Evolutionary conservation across 1,284 basidiomycete genomes (phyloP).

Genomic region (Ceratobasidium sp.): DNA sequence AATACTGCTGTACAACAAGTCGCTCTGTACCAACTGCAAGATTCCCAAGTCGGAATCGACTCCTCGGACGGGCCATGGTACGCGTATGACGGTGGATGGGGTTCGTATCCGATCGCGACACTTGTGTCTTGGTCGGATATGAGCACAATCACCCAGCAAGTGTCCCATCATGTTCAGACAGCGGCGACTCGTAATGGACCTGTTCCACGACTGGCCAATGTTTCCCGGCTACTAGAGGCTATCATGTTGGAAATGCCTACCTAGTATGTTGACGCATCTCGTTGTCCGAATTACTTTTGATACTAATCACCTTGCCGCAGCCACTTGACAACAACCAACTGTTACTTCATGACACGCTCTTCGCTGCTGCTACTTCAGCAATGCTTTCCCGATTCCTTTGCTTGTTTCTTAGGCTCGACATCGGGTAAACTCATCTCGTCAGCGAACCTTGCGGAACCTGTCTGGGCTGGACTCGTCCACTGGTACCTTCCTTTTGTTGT

Average conservation of each 20-base stretch:
- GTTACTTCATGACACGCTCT: conserved; percentile 26
- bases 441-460: conserved; percentile 5
- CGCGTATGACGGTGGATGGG: conserved; percentile 17
- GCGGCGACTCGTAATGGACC: not conserved
- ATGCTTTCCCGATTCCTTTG: conserved; percentile 1
- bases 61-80: conserved; percentile 4
- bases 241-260: conserved; percentile 30
- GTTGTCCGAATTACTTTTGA: not conserved
- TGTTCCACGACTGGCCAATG: not conserved
- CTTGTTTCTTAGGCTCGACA: not conserved
- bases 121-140: not conserved
- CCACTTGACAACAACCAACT: conserved; percentile 13
- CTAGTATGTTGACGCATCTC: not conserved
- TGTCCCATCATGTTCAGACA: conserved; percentile 15
- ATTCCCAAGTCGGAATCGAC: conserved; percentile 14
- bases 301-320: no score
- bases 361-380: conserved; percentile 6
- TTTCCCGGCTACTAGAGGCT: conserved; percentile 20
- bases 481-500: conserved; percentile 23
- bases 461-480: conserved; percentile 12
- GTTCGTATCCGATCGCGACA: conserved; percentile 13
- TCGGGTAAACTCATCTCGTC: not conserved
- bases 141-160: not conserved
- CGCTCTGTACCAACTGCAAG: conserved; percentile 23
- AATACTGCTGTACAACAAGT: conserved; percentile 22